Evolutionary conservation across 441 rosid genomes (phyloP).

Genomic region (Geranium incanum): DNA sequence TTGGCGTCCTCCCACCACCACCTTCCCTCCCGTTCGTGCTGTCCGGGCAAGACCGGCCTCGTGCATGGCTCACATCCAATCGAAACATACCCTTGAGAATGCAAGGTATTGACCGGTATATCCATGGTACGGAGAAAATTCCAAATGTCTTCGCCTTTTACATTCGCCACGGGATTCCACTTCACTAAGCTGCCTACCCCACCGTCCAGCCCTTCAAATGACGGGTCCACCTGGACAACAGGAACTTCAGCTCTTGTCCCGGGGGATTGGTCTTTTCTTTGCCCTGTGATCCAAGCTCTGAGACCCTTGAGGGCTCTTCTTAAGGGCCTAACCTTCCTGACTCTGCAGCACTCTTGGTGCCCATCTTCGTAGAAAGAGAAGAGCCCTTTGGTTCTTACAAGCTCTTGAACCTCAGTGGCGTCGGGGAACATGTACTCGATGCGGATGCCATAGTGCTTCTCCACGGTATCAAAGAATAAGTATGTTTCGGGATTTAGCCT

Average conservation of each 20-base stretch:
- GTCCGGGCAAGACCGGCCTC: slow-evolving; percentile 47
- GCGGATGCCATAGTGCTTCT: slow-evolving; percentile 42
- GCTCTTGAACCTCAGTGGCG: slow-evolving; percentile 47
- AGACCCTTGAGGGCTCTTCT: slow-evolving; percentile 48
- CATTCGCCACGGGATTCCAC: slow-evolving; percentile 55
- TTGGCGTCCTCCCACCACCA: slow-evolving; percentile 66
- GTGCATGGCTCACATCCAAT: slow-evolving; percentile 57
- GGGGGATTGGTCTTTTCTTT: slow-evolving; percentile 53
- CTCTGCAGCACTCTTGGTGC: slow-evolving; percentile 52
- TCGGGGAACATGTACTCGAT: slow-evolving; percentile 52
- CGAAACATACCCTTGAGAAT: slow-evolving; percentile 38
- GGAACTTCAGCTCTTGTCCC: slow-evolving; percentile 50
- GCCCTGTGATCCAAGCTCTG: slow-evolving; percentile 55
- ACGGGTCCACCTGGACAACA: slow-evolving; percentile 42
- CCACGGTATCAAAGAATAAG: slow-evolving; percentile 38
- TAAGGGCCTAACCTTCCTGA: slow-evolving; percentile 50
- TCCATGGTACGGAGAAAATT: slow-evolving; percentile 45
- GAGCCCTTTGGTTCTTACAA: slow-evolving; percentile 45
- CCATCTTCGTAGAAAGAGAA: slow-evolving; percentile 51
- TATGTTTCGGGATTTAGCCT: slow-evolving; percentile 48
- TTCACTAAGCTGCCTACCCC: slow-evolving; percentile 47
- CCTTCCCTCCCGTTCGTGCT: slow-evolving; percentile 53
- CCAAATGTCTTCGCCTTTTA: slow-evolving; percentile 43
- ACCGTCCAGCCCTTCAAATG: slow-evolving; percentile 43
- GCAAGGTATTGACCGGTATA: slow-evolving; percentile 45